Evolutionary conservation across 768 basidiomycete genomes (phyloP).

Genomic region (Baorangia bicolor): DNA sequence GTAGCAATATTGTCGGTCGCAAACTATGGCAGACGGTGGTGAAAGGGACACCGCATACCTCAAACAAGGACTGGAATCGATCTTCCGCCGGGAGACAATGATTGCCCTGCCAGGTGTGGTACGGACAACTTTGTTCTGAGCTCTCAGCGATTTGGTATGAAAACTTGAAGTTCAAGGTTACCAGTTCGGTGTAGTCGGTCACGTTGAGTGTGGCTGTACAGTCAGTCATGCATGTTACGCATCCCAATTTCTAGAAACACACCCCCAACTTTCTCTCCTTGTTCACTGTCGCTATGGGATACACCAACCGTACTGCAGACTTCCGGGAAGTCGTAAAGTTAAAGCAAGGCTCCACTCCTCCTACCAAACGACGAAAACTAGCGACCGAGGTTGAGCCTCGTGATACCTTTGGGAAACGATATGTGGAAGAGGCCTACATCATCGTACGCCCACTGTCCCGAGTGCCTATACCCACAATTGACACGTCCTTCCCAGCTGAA

Average conservation of each 20-base stretch:
- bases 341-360: conserved; percentile 41
- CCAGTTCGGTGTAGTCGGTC: no score
- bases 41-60: conserved; percentile 53
- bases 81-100: conserved; percentile 35
- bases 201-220: background rate
- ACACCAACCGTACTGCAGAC: conserved; percentile 58
- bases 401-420: conserved; percentile 58
- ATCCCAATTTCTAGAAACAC: background rate
- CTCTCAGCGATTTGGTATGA: conserved; percentile 23
- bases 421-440: conserved; percentile 71
- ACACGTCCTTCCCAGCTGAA: conserved; percentile 49
- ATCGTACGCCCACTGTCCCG: conserved; percentile 44
- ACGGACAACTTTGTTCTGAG: conserved; percentile 22
- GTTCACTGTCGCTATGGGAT: conserved; percentile 46
- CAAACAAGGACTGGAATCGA: conserved; percentile 63
- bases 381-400: conserved; percentile 37
- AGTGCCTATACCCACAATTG: background rate
- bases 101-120: conserved; percentile 7
- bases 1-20: conserved; percentile 35
- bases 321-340: conserved; percentile 54
- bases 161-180: conserved; percentile 1
- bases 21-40: conserved; percentile 67
- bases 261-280: background rate
- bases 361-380: conserved; percentile 53
- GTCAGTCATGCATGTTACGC: conserved; percentile 24